Evolutionary conservation across 1,284 basidiomycete genomes (phyloP).

Genomic region (Stygiomarasmius scandens): DNA sequence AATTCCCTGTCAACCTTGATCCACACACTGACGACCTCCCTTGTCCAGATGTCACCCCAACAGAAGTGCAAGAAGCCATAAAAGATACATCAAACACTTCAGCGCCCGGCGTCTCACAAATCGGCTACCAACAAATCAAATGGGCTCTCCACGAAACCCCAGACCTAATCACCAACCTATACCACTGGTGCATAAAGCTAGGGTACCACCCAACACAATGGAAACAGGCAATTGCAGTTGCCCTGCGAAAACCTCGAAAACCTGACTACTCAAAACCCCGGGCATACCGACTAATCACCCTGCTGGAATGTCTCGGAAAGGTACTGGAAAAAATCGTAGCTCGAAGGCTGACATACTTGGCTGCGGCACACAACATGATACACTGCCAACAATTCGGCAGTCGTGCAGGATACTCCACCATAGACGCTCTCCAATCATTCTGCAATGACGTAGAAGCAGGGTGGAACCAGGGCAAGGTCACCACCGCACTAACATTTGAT

Average conservation of each 20-base stretch:
- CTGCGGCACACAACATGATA: constrained; percentile 20
- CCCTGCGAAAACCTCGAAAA: constrained; percentile 27
- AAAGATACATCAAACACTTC: constrained; percentile 13
- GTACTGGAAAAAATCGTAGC: constrained; percentile 28
- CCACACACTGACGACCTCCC: constrained; percentile 9
- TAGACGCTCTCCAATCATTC: constrained; percentile 26
- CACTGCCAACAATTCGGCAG: constrained; percentile 29
- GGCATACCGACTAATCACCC: constrained; percentile 29
- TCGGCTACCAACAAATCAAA: constrained; percentile 16
- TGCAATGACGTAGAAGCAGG: constrained; percentile 28
- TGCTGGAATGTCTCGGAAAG: constrained; percentile 31
- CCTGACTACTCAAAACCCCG: constrained; percentile 29
- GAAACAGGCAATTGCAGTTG: constrained; percentile 23
- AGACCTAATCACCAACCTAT: constrained; percentile 1
- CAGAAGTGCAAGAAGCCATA: constrained; percentile 18
- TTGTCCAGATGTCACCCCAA: constrained; percentile 16
- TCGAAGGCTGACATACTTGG: constrained; percentile 20
- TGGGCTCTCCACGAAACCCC: constrained; percentile 19
- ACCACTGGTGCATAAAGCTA: constrained; percentile 12
- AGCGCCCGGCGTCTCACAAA: constrained; percentile 21
- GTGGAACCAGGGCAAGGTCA: constrained; percentile 22
- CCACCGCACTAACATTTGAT: constrained; percentile 29
- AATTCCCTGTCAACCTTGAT: constrained; percentile 15
- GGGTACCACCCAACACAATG: constrained; percentile 25
- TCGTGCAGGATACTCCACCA: constrained; percentile 21